Percentiles rank a stretch among this genome's conserved stretches.
Conservation (phyloP, 306 rosid species). For the Senna tora region DNA sequence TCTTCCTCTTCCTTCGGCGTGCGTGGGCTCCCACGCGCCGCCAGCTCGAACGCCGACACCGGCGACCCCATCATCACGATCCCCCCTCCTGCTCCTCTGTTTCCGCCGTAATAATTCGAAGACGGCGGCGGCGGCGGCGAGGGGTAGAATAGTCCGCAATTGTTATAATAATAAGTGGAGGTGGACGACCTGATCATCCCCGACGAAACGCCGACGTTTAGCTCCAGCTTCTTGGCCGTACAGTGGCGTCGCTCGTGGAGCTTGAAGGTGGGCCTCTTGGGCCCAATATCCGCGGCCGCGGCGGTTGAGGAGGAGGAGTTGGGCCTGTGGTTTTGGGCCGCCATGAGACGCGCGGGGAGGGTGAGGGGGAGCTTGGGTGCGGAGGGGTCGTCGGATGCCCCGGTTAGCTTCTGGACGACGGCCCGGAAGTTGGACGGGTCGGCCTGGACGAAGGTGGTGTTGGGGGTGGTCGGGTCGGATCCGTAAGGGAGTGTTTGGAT, state of each 20-base stretch:
- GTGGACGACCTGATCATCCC: too few relatives aligned
- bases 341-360: slow-evolving; percentile 49
- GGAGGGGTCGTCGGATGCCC: slow-evolving; percentile 72
- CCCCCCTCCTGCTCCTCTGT: background rate
- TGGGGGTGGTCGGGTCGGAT: slow-evolving; percentile 67
- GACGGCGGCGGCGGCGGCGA: too few relatives aligned
- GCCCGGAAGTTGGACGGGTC: slow-evolving; percentile 84
- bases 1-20: slow-evolving; percentile 67
- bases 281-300: slow-evolving; percentile 43
- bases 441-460: slow-evolving; percentile 88
- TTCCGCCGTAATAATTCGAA: slow-evolving; percentile 35
- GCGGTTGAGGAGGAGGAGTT: slow-evolving; percentile 1
- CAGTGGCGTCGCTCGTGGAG: slow-evolving; percentile 87
- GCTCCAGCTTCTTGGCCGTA: slow-evolving; percentile 70
- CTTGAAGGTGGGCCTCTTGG: slow-evolving; percentile 63
- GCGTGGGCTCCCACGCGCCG: slow-evolving; percentile 68
- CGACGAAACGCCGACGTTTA: slow-evolving; percentile 48
- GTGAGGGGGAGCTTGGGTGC: slow-evolving; percentile 67
- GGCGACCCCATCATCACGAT: slow-evolving; percentile 66
- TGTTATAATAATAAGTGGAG: too few relatives aligned
- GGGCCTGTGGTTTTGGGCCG: slow-evolving; percentile 48
- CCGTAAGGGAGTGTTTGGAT: slow-evolving; percentile 47
- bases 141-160: too few relatives aligned
- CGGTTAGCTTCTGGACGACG: slow-evolving; percentile 82
- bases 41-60: slow-evolving; percentile 72